Evolutionary conservation across 2,329 filamentous ascomycete species (phyloP).

Genomic region (Fusarium tricinctum): DNA sequence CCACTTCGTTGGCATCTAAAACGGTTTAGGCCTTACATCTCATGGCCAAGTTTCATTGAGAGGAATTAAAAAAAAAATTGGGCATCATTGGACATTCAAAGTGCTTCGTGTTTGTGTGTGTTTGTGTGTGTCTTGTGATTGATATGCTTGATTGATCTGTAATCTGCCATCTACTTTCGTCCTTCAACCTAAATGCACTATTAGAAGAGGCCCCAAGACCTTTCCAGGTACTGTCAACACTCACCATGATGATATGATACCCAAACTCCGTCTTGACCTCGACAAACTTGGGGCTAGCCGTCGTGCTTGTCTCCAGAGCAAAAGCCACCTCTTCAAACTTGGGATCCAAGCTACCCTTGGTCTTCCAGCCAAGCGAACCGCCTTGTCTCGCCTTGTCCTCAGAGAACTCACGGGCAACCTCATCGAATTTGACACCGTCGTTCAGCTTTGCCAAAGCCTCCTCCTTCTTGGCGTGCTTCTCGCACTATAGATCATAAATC

Average conservation of each 20-base stretch:
- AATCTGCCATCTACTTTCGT: conserved; percentile 53
- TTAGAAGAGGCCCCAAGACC: conserved; percentile 12
- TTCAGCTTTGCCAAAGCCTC: conserved; percentile 78
- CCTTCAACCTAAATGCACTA: conserved; percentile 55
- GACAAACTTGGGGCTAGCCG: conserved; percentile 72
- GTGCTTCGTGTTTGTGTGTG: conserved; percentile 14
- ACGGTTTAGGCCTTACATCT: conserved; percentile 55
- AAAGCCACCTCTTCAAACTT: conserved; percentile 82
- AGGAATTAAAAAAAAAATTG: conserved; percentile 59
- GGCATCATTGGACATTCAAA: conserved; percentile 49
- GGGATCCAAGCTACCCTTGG: conserved; percentile 74
- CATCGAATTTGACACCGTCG: conserved; percentile 78
- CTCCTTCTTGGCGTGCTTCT: conserved; percentile 83
- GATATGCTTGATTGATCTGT: not conserved
- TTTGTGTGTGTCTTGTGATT: not conserved
- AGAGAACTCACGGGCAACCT: conserved; percentile 78
- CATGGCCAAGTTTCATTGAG: conserved; percentile 55
- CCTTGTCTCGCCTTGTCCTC: conserved; percentile 83
- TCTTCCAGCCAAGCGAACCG: conserved; percentile 80
- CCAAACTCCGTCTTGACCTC: conserved; percentile 82
- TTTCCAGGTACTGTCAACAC: conserved; percentile 18
- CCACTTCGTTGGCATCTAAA: conserved; percentile 63
- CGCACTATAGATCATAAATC: conserved; percentile 64
- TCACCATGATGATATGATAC: conserved; percentile 85
- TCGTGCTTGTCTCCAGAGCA: conserved; percentile 75